Evolutionary conservation across 2,329 filamentous ascomycete genomes (phyloP).

Genomic region (Lomentospora prolificans): DNA sequence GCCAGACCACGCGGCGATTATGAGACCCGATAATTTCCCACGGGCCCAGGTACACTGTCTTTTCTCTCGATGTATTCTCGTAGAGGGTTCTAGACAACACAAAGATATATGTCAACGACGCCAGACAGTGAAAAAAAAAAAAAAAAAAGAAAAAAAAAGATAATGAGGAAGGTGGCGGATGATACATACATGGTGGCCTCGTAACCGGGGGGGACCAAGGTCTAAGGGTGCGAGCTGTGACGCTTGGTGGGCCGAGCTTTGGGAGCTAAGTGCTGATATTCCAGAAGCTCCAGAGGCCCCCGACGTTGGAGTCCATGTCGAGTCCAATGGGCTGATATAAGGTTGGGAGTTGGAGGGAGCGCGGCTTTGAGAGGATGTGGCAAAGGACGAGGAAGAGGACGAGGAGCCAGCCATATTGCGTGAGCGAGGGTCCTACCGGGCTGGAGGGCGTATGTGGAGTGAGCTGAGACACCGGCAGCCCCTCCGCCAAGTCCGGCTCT

Average conservation of each 20-base stretch:
- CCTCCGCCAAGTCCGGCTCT: background rate
- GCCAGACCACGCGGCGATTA: slow-evolving; percentile 40
- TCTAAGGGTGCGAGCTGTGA: slow-evolving; percentile 33
- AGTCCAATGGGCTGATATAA: slow-evolving; percentile 32
- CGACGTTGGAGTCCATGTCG: slow-evolving; percentile 28
- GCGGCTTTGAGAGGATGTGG: slow-evolving; percentile 33
- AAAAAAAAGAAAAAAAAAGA: too few species aligned
- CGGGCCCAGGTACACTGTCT: slow-evolving; percentile 41
- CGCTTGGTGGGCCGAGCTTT: slow-evolving; percentile 29
- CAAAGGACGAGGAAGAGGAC: slow-evolving; percentile 39
- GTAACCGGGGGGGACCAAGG: slow-evolving; percentile 40
- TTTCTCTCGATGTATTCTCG: slow-evolving; percentile 37
- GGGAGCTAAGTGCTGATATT: slow-evolving; percentile 29
- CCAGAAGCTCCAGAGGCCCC: slow-evolving; percentile 27
- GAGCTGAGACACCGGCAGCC: background rate
- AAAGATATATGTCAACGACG: too few species aligned
- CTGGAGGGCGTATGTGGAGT: background rate
- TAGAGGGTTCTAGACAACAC: slow-evolving; percentile 33
- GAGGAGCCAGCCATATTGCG: slow-evolving; percentile 26
- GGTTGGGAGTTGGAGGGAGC: slow-evolving; percentile 27
- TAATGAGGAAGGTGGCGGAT: slow-evolving; percentile 9
- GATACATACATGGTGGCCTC: slow-evolving; percentile 41
- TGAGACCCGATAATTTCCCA: slow-evolving; percentile 40
- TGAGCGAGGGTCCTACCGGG: background rate
- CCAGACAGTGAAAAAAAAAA: too few species aligned